Conservation (phyloP, 331 rosid species). For the Saraca asoca region DNA sequence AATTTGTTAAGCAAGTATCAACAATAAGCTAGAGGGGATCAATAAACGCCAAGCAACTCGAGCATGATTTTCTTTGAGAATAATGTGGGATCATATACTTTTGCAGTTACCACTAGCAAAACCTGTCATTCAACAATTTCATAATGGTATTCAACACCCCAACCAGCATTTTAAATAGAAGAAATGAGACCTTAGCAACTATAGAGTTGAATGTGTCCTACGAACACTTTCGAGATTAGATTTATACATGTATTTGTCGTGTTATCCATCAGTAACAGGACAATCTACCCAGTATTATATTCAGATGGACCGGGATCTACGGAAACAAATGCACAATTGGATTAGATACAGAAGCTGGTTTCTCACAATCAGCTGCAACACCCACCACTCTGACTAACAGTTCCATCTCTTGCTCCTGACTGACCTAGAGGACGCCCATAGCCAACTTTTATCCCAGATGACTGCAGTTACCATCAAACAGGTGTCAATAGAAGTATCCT, state of each 20-base stretch:
- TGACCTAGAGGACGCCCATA: slow-evolving; percentile 79
- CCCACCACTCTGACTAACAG: slow-evolving; percentile 63
- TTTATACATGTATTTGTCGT: slow-evolving; percentile 42
- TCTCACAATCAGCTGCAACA: slow-evolving; percentile 66
- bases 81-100: no score
- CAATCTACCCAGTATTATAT: neutral
- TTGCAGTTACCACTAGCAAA: no score
- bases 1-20: no score
- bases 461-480: slow-evolving; percentile 48
- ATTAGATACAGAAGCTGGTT: slow-evolving; percentile 28
- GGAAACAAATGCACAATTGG: slow-evolving; percentile 19
- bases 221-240: slow-evolving; percentile 18
- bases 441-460: slow-evolving; percentile 85
- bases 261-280: slow-evolving; percentile 11
- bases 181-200: slow-evolving; percentile 19
- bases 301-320: slow-evolving; percentile 3
- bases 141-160: slow-evolving; percentile 12
- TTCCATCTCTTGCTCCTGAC: slow-evolving; percentile 73
- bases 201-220: slow-evolving; percentile 21
- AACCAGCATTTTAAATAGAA: slow-evolving; percentile 22
- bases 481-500: neutral
- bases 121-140: slow-evolving; percentile 9
- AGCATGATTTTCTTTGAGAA: no score
- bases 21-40: no score
- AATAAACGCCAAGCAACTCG: no score